These are phyloP conservation scores for Emmonsia crescens DNA, from an alignment of 2,329 filamentous ascomycete species.

Conservation along the genomic window DNA sequence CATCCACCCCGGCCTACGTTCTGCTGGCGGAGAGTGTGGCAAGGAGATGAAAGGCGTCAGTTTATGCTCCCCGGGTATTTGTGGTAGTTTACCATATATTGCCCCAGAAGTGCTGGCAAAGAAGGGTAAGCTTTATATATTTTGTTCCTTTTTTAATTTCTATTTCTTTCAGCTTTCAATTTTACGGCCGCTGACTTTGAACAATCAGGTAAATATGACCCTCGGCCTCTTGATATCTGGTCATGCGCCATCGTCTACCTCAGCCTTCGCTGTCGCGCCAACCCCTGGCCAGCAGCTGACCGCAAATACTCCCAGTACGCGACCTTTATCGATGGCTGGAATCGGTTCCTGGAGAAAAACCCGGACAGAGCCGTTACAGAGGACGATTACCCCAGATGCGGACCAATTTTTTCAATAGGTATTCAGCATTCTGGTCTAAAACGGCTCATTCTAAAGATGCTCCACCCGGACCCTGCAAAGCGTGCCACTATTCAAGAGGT, in stretches of 20 bases:
- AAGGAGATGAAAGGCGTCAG: conserved; percentile 60
- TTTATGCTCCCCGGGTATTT: conserved; percentile 66
- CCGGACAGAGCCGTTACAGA: conserved; percentile 43
- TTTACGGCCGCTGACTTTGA: conserved; percentile 5
- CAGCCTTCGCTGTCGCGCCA: conserved; percentile 60
- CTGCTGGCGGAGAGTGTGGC: conserved; percentile 62
- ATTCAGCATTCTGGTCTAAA: conserved; percentile 55
- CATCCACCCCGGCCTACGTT: conserved; percentile 65
- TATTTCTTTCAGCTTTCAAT: background rate
- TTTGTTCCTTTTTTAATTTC: background rate
- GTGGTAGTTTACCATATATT: conserved; percentile 77
- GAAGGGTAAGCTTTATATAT: conserved; percentile 32
- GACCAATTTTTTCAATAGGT: conserved; percentile 53
- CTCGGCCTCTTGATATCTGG: conserved; percentile 76
- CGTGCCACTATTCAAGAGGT: conserved; percentile 61
- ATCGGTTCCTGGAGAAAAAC: conserved; percentile 50
- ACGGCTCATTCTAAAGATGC: conserved; percentile 65
- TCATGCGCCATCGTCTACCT: conserved; percentile 74
- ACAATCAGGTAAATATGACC: conserved; percentile 49
- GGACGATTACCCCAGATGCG: conserved; percentile 54
- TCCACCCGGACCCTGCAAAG: conserved; percentile 63
- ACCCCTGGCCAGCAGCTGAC: conserved; percentile 63
- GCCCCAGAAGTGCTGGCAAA: conserved; percentile 72
- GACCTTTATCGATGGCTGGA: conserved; percentile 56
- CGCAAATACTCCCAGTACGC: conserved; percentile 50